Evolutionary conservation across 768 basidiomycete genomes (phyloP), one percentile per base, ranked within the genome.

Genomic region (Kwoniella botswanensis): DNA sequence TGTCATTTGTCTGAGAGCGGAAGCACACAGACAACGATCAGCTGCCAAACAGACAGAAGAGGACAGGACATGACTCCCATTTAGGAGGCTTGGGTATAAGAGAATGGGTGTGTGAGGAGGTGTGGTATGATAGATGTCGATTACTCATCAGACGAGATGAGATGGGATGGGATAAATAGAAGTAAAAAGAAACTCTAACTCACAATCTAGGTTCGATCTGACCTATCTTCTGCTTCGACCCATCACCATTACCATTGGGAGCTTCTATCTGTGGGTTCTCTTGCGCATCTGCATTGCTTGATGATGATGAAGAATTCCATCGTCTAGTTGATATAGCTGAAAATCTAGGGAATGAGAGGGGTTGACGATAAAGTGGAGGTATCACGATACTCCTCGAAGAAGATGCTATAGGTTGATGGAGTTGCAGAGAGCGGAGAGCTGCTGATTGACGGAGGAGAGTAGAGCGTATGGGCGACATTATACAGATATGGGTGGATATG

Each of bases 121-220:
- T 15, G 11, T 29, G 29, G 29, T 29, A 29, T 7, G 35, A 35
- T 10, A 43, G 42, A 61, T 35, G 21, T 11, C 35, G 55, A 29
- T 13, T 35, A 61, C 59, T 43, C 26, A n/a, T 35, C 42, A 29
- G 29, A 65, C 12, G n/a, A 44, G 18, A 60, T 4, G 29, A 35
- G n/a, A 12, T 43, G 21, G 3, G 26, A 26, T 26, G 26, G 26
- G 26, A 26, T 26, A 4, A 4, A 26, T 26, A 26, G 26, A 26
- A 26, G 26, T 26, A 26, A 35, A 35, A 35, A 35, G 6, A 35
- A 35, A 35, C 6, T 35, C 0, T 5, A 7, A 74, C 76, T 73
- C 61, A 80, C 79, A 80, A 64, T 70, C 79, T 73, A 2, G 76
- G 76, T 65, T 78, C 73, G 10, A 80, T 72, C 65, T 80, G 71